Evolutionary conservation across 2,329 filamentous ascomycete species (phyloP).

Genomic region (Coniochaeta prunicola): DNA sequence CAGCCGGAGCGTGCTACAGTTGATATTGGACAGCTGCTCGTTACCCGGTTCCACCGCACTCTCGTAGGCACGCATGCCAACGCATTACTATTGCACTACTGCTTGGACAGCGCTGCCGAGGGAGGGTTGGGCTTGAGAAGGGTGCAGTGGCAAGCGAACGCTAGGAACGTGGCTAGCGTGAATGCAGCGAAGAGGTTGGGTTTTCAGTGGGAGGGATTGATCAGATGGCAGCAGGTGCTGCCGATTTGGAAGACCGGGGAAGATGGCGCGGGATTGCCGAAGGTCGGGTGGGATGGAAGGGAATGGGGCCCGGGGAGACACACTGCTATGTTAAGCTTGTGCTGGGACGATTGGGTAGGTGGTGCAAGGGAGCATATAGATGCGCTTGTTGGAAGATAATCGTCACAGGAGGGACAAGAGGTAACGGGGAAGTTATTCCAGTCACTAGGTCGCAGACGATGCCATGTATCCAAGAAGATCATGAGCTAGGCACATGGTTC

Average conservation of each 20-base stretch:
- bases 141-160: conserved; percentile 23
- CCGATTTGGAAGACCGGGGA: conserved; percentile 16
- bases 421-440: no score
- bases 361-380: neutral
- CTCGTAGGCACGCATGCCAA: conserved; percentile 25
- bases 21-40: conserved; percentile 23
- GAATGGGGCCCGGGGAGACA: neutral
- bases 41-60: conserved; percentile 25
- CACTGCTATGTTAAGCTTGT: neutral
- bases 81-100: conserved; percentile 23
- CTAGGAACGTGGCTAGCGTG: conserved; percentile 17
- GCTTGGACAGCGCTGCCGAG: conserved; percentile 8
- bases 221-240: conserved; percentile 20
- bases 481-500: no score
- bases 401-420: no score
- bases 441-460: no score
- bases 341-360: neutral
- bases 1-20: conserved; percentile 11
- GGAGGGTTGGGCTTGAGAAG: conserved; percentile 18
- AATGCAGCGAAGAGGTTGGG: conserved; percentile 24
- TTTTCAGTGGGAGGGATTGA: conserved; percentile 22
- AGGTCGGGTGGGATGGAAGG: neutral
- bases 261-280: conserved; percentile 6
- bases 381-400: neutral
- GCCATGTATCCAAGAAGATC: no score